Evolutionary conservation across 805 yeast species (phyloP), one percentile per base, ranked within the genome.

Genomic region (Huiozyma sinensis): DNA sequence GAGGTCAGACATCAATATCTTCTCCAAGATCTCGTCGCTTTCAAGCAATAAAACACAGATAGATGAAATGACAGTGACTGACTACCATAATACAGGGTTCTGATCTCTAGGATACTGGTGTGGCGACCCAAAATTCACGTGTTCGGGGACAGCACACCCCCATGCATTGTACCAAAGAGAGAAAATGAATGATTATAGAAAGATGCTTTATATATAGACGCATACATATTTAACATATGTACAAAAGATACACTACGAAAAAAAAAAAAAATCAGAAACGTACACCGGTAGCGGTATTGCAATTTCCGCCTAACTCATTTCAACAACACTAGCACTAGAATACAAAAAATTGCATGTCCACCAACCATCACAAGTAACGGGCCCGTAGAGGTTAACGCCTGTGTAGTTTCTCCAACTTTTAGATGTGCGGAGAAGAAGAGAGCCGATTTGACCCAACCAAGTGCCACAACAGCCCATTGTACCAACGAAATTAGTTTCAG

Each of bases 1-100:
- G n/a, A 53, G 61, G 41, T 50, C 56, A 7, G 62, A 57, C 40
- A 56, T 57, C 11, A 52, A 44, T 37, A 47, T 49, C 13, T 57
- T 54, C 33, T 40, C 53, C 24, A 53, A 52, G 39, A 53, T 57
- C 13, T 33, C 48, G 11, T 33, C 36, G 12, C 44, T 47, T 27
- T 38, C 47, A 6, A 45, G 40, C 12, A 41, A 43, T n/a, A 49
- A 45, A 24, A 30, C 48, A 29, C 24, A 17, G 24, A 51, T 55
- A 36, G 45, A 42, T 17, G 52, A 56, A 10, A 44, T 55, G 43
- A 49, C 48, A 17, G 28, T 48, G 12, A 31, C 31, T 7, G 59
- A 56, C 40, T 56, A 55, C 43, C 44, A 47, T 34, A 44, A 41
- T 10, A 54, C 55, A 5, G 56, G 54, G 4, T 52, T 50, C 38